Evolutionary conservation across 169 alveolate species (phyloP).

Genomic region (Plasmodium relictum): DNA sequence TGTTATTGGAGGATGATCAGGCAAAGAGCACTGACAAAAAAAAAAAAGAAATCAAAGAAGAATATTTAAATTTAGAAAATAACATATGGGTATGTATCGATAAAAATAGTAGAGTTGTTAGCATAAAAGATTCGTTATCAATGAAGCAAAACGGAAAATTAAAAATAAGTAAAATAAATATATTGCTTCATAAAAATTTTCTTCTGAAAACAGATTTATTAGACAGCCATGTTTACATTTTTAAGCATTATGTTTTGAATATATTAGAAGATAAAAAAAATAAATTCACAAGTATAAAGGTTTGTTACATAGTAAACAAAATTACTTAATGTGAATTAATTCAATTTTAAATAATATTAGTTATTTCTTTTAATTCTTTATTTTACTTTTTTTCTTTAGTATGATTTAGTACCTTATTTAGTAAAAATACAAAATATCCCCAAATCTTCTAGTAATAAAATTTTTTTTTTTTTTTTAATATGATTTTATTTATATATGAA

Average conservation of each 20-base stretch:
- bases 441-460: conserved; percentile 25
- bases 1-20: conserved; percentile 34
- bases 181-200: conserved; percentile 38
- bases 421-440: conserved; percentile 59
- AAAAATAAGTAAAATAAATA: conserved; percentile 55
- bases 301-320: background rate
- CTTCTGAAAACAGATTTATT: conserved; percentile 48
- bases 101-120: conserved; percentile 63
- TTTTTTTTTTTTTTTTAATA: background rate
- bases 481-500: background rate
- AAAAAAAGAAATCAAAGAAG: conserved; percentile 35
- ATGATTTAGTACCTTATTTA: conserved; percentile 63
- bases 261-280: conserved; percentile 39
- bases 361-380: background rate
- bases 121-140: conserved; percentile 48
- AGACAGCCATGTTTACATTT: conserved; percentile 66
- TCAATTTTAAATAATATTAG: background rate
- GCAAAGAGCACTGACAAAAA: conserved; percentile 7
- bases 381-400: conserved; percentile 14
- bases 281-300: conserved; percentile 59
- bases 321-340: background rate
- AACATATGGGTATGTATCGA: conserved; percentile 74
- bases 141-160: conserved; percentile 69
- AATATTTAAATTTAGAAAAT: conserved; percentile 56
- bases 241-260: conserved; percentile 56